Base-by-base conservation (phyloP, 2,329 filamentous ascomycete genomes). In the Parastagonospora nodorum region DNA sequence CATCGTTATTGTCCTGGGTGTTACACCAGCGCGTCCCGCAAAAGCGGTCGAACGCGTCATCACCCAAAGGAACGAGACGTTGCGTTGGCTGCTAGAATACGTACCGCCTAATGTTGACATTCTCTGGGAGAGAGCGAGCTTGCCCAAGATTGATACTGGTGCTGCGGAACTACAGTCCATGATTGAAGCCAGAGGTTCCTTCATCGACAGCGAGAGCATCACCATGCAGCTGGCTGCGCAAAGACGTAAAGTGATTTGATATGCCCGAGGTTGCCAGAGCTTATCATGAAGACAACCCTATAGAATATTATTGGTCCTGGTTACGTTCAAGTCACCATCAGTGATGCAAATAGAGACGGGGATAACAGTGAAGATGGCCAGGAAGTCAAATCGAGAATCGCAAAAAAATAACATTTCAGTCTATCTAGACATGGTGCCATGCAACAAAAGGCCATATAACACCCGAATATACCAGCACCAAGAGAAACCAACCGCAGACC, bases 1-100 rank as follows among this genome's bases (percentile, higher is more conserved):
- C 1, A 16, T 57, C 0, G 31, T 59, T 30, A 43, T 61, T 30
- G 50, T 55, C 0, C 56, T 51, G 32, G 27, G 16, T 12, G 14
- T 28, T 9, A 14, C 29, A 11, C 6, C 35, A 9, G 30, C 29
- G 8, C 28, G 36, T 8, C 32, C 30, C 4, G 29, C 35, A 9
- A 12, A 27, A 19, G 28, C 41, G 1, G 8, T 30, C 31, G 32
- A 16, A 9, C 40, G 45, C 24, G 39, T 53, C 28, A 14, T 32
- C 14, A 16, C 19, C 2, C 45, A 49, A 39, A 30, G 15, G n/a
- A 41, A 33, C 19, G 32, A 53, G 14, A 53, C 46, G 5, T 27
- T 46, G 3, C 28, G 40, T 7, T 53, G 50, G 50, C 29, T 53
- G 9, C n/a, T 53, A 4, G 11, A 32, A 7, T 38, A 38, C 15